phyloP scores from a whole-genome alignment of 345 rosid species.

The Gossypium australe region DNA sequence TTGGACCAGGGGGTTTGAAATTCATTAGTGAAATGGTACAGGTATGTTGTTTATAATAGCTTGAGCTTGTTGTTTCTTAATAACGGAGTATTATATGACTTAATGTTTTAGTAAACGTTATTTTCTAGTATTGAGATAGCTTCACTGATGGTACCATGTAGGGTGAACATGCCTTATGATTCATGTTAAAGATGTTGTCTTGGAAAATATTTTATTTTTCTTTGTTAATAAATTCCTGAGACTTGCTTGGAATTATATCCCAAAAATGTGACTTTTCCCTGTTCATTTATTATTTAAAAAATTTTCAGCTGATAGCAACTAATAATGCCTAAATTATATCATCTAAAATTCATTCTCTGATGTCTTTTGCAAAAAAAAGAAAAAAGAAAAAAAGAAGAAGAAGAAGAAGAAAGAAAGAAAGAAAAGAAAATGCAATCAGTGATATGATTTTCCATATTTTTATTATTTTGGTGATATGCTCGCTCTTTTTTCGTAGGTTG shows the following conservation, averaged over 20 bases:
- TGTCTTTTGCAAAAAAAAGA: not conserved
- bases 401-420: too few species aligned
- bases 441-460: not conserved
- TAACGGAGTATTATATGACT: not conserved
- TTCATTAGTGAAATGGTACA: slow-evolving; percentile 99
- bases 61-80: not conserved
- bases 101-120: not conserved
- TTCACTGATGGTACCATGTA: not conserved
- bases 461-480: slow-evolving; percentile 12
- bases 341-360: slow-evolving; percentile 6
- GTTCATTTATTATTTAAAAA: not conserved
- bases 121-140: not conserved
- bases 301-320: not conserved
- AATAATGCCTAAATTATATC: not conserved
- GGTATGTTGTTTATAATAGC: slow-evolving; percentile 37
- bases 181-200: not conserved
- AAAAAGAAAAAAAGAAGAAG: too few species aligned
- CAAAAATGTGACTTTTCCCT: not conserved
- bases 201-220: not conserved
- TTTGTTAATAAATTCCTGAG: not conserved
- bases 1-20: slow-evolving; percentile 97
- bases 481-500: slow-evolving; percentile 46
- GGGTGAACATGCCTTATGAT: not conserved
- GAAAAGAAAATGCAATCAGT: not conserved
- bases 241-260: not conserved